Base-by-base conservation (phyloP, 2,329 filamentous ascomycete genomes). In the Neonectria magnoliae region DNA sequence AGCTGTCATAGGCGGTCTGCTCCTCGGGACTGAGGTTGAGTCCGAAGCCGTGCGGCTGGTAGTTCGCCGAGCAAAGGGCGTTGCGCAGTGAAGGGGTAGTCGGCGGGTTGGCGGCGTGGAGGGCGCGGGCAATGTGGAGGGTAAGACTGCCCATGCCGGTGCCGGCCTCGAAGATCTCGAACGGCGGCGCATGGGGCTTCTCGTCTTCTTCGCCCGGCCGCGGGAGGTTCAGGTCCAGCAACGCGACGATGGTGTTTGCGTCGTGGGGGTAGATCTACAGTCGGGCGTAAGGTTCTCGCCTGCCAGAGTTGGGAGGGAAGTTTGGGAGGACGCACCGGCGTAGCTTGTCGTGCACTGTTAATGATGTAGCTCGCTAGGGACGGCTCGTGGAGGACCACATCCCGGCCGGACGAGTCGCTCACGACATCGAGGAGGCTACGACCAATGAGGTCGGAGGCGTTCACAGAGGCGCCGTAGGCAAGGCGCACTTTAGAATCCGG, bases 141-240 rank as follows among this genome's bases (percentile, higher is more conserved):
- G 92, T 95, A 62, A 96, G 79, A 36, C 90, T 90, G 62, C 93
- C 93, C 82, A 94, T 92, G n/a, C 93, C 93, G 4, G 93, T 96
- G 16, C 93, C 93, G 51, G 92, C 92, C 78, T 96, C 93, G 57
- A 96, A 89, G 48, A 96, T 92, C 75, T 95, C 91, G 13, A 94
- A 77, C 0, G 84, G 86, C 9, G 81, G 77, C 14, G 78, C 71
- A 13, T 79, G 76, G 6, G 78, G 76, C 14, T 72, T 71, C 11
- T 72, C 64, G 20, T 77, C 76, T 25, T 79, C 75, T 64, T 79
- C 73, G 41, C 73, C 68, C 31, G 80, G 71, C 72, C 80, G 76
- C 3, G 81, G 75, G 31, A 88, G 86, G 75, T 95, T 90, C 48
- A 96, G 83, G 76, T 96, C 92, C 22, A 97, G 85, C 25, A 94